Conservation (phyloP, 2,329 filamentous ascomycete species). For the Ascochyta fabae region DNA sequence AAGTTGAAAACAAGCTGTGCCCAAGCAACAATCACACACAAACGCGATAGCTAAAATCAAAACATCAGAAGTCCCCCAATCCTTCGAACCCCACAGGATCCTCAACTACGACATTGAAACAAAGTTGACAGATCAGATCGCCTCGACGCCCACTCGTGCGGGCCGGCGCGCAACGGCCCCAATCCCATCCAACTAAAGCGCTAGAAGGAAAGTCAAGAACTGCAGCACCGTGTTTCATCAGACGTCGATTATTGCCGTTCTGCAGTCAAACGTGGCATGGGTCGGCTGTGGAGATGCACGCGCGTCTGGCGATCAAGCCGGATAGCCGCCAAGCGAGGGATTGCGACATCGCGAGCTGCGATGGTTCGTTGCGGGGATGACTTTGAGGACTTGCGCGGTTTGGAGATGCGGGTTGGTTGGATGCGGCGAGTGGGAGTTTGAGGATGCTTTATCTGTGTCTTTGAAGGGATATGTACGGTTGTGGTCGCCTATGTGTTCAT, state of each 20-base stretch:
- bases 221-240: not conserved
- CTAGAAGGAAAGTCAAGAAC: not conserved
- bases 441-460: no score
- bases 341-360: not conserved
- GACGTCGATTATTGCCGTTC: not conserved
- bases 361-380: no score
- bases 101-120: not conserved
- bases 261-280: not conserved
- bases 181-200: not conserved
- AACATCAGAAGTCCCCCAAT: no score
- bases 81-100: not conserved
- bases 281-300: conserved; percentile 11
- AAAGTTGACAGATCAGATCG: not conserved
- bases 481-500: no score
- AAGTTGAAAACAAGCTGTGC: no score
- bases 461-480: no score
- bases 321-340: not conserved
- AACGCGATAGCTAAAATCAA: no score
- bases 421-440: no score
- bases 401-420: no score
- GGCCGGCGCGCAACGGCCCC: not conserved
- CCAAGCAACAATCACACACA: no score
- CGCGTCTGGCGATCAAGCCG: not conserved
- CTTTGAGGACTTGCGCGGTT: no score
- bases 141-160: not conserved